Base-by-base conservation (phyloP, 352 stramenopile species). In the Pythium volutum region DNA sequence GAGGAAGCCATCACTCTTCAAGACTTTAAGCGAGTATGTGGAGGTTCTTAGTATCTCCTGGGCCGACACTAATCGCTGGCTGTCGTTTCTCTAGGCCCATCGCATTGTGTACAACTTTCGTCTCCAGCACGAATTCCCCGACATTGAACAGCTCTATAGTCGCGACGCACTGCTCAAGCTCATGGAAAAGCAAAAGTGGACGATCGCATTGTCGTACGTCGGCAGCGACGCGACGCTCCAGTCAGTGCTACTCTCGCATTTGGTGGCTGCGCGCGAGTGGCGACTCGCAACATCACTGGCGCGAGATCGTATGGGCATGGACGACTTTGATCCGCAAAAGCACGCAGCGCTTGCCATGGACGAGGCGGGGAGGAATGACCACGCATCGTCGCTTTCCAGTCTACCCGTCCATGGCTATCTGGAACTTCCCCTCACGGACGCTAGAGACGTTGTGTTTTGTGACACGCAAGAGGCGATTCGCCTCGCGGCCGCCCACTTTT, bases 141-240 rank as follows among this genome's bases (percentile, higher is more conserved):
- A 87, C 33, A 77, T 89, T 42, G 79, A 88, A 29, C 69, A 74
- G n/a, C 59, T 90, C 15, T 88, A 88, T 66, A 84, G 69, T 38
- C 76, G 77, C 20, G 80, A 90, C 48, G 70, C 71, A 36, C 49
- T 88, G 18, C 47, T 80, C 25, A 73, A 76, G 47, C 68, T 90
- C n/a, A 81, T 88, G 34, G 75, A 88, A 41, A 79, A 78, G 46
- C 69, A 84, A 45, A 77, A 74, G 34, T 90, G 78, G 80, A 67
- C 83, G 14, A 59, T 90, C 23, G 80, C 80, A 25, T 64, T 84
- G 29, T 76, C 76, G 7, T 90, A 88, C 62, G 80, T 84, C 8
- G 80, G 80, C 1, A 81, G 73, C 15, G 76, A 90, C 41, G 39
- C 52, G 0, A 72, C 71, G 1, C 70, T 90, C 8, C 78, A 88